Conservation (phyloP, 306 rosid genomes). For the Cucurbita moschata region DNA sequence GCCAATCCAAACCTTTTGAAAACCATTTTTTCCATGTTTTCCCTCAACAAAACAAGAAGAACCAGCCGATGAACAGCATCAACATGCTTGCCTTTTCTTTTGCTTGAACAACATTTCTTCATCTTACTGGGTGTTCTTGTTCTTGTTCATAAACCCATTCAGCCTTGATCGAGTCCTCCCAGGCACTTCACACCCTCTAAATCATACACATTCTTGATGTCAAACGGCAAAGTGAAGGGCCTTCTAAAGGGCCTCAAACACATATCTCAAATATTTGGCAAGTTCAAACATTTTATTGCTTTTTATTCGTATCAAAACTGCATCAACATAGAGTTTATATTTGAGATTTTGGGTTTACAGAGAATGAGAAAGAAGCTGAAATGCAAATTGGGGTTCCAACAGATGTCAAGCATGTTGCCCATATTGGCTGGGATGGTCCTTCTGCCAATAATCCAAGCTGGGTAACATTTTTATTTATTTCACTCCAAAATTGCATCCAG, state of each 20-base stretch:
- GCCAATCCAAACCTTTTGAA: background rate
- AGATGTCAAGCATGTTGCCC: conserved; percentile 90
- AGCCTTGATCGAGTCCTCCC: too few relatives aligned
- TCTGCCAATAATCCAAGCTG: conserved; percentile 64
- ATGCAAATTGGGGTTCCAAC: conserved; percentile 80
- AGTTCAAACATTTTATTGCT: background rate
- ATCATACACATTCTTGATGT: conserved; percentile 13
- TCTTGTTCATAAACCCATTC: too few relatives aligned
- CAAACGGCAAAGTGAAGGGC: conserved; percentile 68
- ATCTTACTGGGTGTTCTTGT: too few relatives aligned
- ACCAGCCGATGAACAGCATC: too few relatives aligned
- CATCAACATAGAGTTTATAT: background rate
- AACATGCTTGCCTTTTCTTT: too few relatives aligned
- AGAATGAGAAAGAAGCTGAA: conserved; percentile 39
- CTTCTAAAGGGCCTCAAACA: conserved; percentile 70
- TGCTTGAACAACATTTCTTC: too few relatives aligned
- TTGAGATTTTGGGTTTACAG: background rate
- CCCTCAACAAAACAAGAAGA: too few relatives aligned
- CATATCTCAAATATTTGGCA: conserved; percentile 84
- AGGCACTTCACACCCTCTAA: too few relatives aligned
- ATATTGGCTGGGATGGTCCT: conserved; percentile 77
- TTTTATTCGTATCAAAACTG: background rate
- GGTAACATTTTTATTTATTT: conserved; percentile 24
- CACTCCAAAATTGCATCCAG: too few relatives aligned
- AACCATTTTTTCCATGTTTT: too few relatives aligned